phyloP scores from a whole-genome alignment of 257 asterid genomes.

The Fraxinus pennsylvanica region DNA sequence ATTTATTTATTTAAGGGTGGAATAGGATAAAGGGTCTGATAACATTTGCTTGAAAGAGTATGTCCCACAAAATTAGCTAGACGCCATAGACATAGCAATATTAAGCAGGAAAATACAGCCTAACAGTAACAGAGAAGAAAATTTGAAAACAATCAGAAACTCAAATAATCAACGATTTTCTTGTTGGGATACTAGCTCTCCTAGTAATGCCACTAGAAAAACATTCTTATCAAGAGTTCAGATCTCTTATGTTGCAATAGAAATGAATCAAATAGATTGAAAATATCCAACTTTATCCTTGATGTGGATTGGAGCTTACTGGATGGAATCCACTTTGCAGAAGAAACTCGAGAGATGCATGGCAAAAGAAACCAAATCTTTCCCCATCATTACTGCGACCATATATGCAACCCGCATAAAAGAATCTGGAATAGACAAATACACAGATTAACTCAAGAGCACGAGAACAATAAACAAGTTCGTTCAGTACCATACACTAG shows the following conservation, averaged over 20 bases:
- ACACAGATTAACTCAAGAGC: slow-evolving; percentile 21
- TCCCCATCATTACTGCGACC: slow-evolving; percentile 84
- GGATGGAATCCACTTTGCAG: slow-evolving; percentile 89
- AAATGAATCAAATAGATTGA: background rate
- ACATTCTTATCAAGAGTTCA: slow-evolving; percentile 18
- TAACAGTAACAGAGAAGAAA: slow-evolving; percentile 15
- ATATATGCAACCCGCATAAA: slow-evolving; percentile 81
- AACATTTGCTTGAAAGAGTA: slow-evolving; percentile 19
- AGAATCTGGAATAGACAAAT: slow-evolving; percentile 57
- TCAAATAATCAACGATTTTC: background rate
- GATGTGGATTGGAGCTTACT: slow-evolving; percentile 52
- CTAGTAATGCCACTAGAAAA: background rate
- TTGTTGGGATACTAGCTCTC: background rate
- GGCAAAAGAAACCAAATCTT: slow-evolving; percentile 94
- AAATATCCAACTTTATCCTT: slow-evolving; percentile 18
- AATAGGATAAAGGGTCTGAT: background rate
- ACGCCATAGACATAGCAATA: background rate
- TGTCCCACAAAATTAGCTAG: slow-evolving; percentile 11
- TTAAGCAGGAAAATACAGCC: slow-evolving; percentile 13
- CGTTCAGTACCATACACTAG: slow-evolving; percentile 5
- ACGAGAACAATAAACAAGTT: slow-evolving; percentile 16
- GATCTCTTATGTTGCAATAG: slow-evolving; percentile 23
- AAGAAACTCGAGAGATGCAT: slow-evolving; percentile 97
- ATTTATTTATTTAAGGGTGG: background rate
- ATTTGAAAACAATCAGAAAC: background rate